A percentile compares a stretch with the other conserved stretches of the same genome.
Conservation (phyloP, 352 stramenopile genomes). For the Globisporangium mamillatum region DNA sequence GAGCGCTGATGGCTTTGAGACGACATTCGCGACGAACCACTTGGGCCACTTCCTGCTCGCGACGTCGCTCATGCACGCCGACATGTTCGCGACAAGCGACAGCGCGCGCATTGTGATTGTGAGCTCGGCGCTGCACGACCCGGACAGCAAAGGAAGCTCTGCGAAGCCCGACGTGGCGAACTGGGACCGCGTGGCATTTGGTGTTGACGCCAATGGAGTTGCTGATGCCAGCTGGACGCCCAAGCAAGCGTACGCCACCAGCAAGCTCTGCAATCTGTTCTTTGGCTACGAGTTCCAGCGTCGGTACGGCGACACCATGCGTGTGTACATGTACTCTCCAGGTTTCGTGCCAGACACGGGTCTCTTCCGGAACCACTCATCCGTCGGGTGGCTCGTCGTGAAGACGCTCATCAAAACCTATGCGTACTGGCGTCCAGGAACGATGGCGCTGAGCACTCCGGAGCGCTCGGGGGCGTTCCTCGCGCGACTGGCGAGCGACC, state of each 20-base stretch:
- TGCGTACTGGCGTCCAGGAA: constrained; percentile 18
- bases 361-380: constrained; percentile 35
- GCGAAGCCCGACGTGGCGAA: constrained; percentile 28
- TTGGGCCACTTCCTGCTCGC: constrained; percentile 38
- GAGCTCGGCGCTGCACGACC: constrained; percentile 29
- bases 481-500: constrained; percentile 30
- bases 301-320: constrained; percentile 20
- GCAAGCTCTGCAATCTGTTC: constrained; percentile 45
- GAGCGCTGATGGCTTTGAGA: constrained; percentile 33
- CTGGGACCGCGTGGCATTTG: constrained; percentile 32
- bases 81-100: constrained; percentile 18
- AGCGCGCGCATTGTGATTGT: constrained; percentile 34
- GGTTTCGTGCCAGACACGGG: constrained; percentile 36
- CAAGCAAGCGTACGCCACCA: constrained; percentile 29
- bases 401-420: constrained; percentile 30
- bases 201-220: not conserved
- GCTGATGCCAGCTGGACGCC: constrained; percentile 9
- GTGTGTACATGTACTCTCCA: constrained; percentile 36
- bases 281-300: constrained; percentile 41
- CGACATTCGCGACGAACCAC: constrained; percentile 42
- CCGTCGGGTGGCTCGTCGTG: constrained; percentile 23
- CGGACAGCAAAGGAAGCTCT: constrained; percentile 6
- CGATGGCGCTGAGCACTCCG: constrained; percentile 26
- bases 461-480: constrained; percentile 33
- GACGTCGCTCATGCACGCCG: constrained; percentile 23